Evolutionary conservation across 2,329 filamentous ascomycete species (phyloP), one percentile per base, ranked within the genome.

Genomic region (Chaetothyriales sp.): DNA sequence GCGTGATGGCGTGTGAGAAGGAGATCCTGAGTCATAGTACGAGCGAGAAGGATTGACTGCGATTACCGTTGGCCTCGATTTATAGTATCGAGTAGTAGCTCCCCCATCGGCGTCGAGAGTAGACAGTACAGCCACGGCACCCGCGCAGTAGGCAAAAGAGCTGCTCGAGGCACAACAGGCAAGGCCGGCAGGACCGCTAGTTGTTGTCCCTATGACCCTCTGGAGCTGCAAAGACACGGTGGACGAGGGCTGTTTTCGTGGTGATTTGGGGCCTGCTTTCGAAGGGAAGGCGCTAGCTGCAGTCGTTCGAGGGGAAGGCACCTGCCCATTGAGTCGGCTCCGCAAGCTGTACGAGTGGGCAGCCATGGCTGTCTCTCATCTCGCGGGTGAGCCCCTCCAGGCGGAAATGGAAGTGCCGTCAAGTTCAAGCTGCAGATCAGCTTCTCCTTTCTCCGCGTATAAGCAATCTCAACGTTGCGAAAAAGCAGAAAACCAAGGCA

Each of bases 101-200:
- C 72, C 67, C 56, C 76, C 64, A 29, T 85, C 75, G 49, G 81
- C 78, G 57, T 87, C 80, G 49, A 95, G 75, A 60, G 86, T 82
- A 6, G 89, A 87, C 18, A 97, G 80, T 0, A 98, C 87, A n/a
- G 88, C 90, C 44, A 90, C 88, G 8, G 89, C 92, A 51, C 92
- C 92, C 7, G 92, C 90, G 57, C 89, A 89, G 66, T 94, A 92
- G 51, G 89, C 89, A 68, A 97, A 95, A 48, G 75, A 75, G 52
- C 72, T 72, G 50, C 77, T 83, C 10, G 82, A 79, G 43, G 83
- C 74, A 54, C 90, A 81, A 57, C 80, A 82, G 65, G 94, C 89
- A 67, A 98, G 94, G 56, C 86, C 88, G 64, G 85, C 89, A 43
- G 88, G 83, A 4, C 85, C 86, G 59, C 75, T 80, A 57, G 88